A percentile compares a stretch with the other conserved stretches of the same genome.
These are phyloP conservation scores for Coemansia sp. DNA, from an alignment of 192 early-diverging fungal species.

Conservation along the genomic window DNA sequence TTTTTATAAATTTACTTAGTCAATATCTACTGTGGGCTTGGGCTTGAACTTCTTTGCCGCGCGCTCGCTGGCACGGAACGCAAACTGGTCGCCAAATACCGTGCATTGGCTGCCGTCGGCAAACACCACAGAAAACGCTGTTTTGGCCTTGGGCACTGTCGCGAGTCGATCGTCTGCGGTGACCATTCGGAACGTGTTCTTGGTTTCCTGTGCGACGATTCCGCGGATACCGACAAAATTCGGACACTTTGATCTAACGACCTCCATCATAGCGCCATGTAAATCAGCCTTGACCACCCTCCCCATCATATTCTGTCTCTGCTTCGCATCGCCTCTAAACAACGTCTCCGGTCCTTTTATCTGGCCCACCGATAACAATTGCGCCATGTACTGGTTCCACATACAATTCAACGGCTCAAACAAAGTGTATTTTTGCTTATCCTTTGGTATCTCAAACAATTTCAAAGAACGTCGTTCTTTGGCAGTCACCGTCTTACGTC, in stretches of 20 bases:
- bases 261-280: conserved; percentile 80
- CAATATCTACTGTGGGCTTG: conserved; percentile 38
- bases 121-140: conserved; percentile 56
- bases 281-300: conserved; percentile 74
- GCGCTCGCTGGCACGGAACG: conserved; percentile 69
- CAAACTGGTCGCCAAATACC: conserved; percentile 80
- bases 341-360: conserved; percentile 59
- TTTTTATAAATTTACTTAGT: background rate
- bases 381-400: conserved; percentile 77
- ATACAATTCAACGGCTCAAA: conserved; percentile 75
- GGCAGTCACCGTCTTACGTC: conserved; percentile 63
- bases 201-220: conserved; percentile 87
- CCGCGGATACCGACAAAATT: conserved; percentile 75
- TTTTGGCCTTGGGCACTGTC: conserved; percentile 74
- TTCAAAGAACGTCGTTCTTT: conserved; percentile 59
- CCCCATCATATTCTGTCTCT: conserved; percentile 22
- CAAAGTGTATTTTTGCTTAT: conserved; percentile 53
- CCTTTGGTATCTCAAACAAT: conserved; percentile 68
- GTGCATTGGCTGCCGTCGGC: conserved; percentile 53
- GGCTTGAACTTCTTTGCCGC: conserved; percentile 61
- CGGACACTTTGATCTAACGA: conserved; percentile 75
- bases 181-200: conserved; percentile 81
- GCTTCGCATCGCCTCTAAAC: conserved; percentile 4
- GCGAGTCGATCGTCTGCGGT: conserved; percentile 63
- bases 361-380: conserved; percentile 56